These are phyloP conservation scores for Fusarium ramigenum DNA, from an alignment of 2,329 filamentous ascomycete genomes.

Conservation along the genomic window DNA sequence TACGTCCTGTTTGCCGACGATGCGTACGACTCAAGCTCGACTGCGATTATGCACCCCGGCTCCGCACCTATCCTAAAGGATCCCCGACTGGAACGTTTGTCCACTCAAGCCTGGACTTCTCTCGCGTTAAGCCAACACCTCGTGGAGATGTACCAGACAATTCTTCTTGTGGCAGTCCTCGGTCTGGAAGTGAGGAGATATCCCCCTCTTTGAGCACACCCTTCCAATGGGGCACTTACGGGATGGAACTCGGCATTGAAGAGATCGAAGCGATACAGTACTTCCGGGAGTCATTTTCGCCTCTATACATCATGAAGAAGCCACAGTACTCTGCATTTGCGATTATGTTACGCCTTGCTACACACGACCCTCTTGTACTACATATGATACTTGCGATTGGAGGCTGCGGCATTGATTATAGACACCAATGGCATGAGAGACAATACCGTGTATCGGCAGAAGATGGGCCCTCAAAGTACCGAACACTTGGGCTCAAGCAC, in stretches of 20 bases:
- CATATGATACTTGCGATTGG: background rate
- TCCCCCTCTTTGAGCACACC: background rate
- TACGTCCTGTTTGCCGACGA: background rate
- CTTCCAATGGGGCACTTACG: background rate
- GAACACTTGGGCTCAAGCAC: background rate
- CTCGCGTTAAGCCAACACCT: fast-evolving
- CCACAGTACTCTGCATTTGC: background rate
- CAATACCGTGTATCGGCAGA: fast-evolving
- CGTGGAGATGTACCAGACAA: fast-evolving
- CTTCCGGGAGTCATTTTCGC: background rate
- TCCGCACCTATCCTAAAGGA: background rate
- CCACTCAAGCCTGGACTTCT: background rate
- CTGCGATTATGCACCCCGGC: background rate
- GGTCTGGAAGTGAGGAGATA: background rate
- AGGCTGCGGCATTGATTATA: background rate
- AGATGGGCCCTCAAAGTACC: background rate
- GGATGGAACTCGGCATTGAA: background rate
- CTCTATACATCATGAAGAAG: background rate
- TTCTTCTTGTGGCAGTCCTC: background rate
- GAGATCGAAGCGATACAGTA: background rate
- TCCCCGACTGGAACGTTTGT: background rate
- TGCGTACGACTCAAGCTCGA: background rate
- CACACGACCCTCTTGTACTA: background rate
- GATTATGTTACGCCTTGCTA: background rate
- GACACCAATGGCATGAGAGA: background rate